Percentiles rank a stretch among this genome's conserved stretches.
phyloP scores from a whole-genome alignment of 2,329 filamentous ascomycete genomes.

The Aspergillus neoniger region DNA sequence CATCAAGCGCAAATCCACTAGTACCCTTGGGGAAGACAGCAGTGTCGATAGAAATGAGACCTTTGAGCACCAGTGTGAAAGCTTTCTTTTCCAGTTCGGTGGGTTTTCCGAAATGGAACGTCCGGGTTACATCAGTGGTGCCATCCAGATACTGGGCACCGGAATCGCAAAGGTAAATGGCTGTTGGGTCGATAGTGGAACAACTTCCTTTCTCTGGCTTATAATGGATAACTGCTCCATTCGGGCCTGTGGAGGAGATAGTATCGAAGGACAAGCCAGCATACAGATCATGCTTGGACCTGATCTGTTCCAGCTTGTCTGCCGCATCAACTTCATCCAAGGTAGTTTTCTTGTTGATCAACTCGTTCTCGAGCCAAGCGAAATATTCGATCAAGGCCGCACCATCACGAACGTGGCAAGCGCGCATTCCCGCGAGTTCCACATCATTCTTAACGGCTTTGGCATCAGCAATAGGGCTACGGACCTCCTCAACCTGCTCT shows the following conservation, averaged over 20 bases:
- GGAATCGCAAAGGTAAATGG: slow-evolving; percentile 93
- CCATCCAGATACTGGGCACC: slow-evolving; percentile 96
- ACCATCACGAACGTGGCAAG: slow-evolving; percentile 91
- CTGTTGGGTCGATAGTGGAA: slow-evolving; percentile 76
- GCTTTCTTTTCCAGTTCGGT: slow-evolving; percentile 81
- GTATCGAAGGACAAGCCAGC: slow-evolving; percentile 92
- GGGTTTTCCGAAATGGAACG: slow-evolving; percentile 85
- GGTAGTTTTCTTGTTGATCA: slow-evolving; percentile 69
- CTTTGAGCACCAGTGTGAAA: slow-evolving; percentile 93
- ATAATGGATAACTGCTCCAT: slow-evolving; percentile 95
- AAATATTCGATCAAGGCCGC: slow-evolving; percentile 90
- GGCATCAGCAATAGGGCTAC: slow-evolving; percentile 84
- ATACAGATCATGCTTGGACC: slow-evolving; percentile 68
- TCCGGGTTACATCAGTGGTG: slow-evolving; percentile 93
- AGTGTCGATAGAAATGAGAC: slow-evolving; percentile 83
- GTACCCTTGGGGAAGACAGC: slow-evolving; percentile 93
- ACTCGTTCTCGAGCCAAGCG: slow-evolving; percentile 91
- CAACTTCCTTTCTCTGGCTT: slow-evolving; percentile 82
- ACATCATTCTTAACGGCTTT: slow-evolving; percentile 93
- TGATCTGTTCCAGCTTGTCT: slow-evolving; percentile 75
- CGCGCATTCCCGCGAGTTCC: slow-evolving; percentile 88
- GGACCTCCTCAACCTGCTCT: slow-evolving; percentile 77
- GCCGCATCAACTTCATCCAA: slow-evolving; percentile 90
- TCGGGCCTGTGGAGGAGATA: slow-evolving; percentile 90
- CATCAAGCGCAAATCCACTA: slow-evolving; percentile 87